Percentiles rank a stretch among this genome's conserved stretches.
These are phyloP conservation scores for Ascochyta koolunga DNA, from an alignment of 2,329 filamentous ascomycete genomes.

Conservation along the genomic window DNA sequence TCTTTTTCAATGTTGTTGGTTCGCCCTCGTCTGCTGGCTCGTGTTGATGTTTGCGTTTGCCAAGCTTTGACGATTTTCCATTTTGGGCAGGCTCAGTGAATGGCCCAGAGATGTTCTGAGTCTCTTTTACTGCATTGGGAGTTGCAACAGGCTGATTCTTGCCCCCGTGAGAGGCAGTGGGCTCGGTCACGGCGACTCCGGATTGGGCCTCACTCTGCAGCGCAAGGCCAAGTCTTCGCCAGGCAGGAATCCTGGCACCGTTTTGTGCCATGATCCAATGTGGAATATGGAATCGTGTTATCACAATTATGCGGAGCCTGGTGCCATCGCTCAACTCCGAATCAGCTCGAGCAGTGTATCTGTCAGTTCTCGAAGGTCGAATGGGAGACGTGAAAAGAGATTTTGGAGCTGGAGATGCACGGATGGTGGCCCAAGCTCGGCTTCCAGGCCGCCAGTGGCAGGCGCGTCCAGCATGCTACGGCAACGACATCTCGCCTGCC, in stretches of 20 bases:
- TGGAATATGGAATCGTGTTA: slow-evolving; percentile 32
- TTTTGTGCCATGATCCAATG: slow-evolving; percentile 38
- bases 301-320: slow-evolving; percentile 26
- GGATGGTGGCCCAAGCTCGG: slow-evolving; percentile 27
- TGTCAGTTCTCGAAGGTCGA: slow-evolving; percentile 39
- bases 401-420: slow-evolving; percentile 34
- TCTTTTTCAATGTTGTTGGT: slow-evolving; percentile 27
- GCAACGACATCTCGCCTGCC: slow-evolving; percentile 28
- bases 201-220: slow-evolving; percentile 59
- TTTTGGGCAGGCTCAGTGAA: slow-evolving; percentile 29
- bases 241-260: slow-evolving; percentile 55
- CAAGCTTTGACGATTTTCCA: slow-evolving; percentile 39
- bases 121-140: slow-evolving; percentile 9
- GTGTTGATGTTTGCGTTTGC: slow-evolving; percentile 45
- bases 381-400: slow-evolving; percentile 43
- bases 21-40: slow-evolving; percentile 33
- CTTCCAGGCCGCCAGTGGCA: slow-evolving; percentile 41
- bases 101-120: slow-evolving; percentile 15
- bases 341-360: slow-evolving; percentile 39
- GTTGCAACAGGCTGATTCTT: slow-evolving; percentile 15
- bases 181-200: slow-evolving; percentile 35
- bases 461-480: slow-evolving; percentile 40
- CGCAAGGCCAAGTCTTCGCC: slow-evolving; percentile 66
- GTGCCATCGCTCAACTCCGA: slow-evolving; percentile 44
- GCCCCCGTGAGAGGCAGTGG: slow-evolving; percentile 18